A percentile compares a stretch with the other conserved stretches of the same genome.
Evolutionary conservation across 176 grass and related monocot genomes (phyloP).

Genomic region (Pharus latifolius): DNA sequence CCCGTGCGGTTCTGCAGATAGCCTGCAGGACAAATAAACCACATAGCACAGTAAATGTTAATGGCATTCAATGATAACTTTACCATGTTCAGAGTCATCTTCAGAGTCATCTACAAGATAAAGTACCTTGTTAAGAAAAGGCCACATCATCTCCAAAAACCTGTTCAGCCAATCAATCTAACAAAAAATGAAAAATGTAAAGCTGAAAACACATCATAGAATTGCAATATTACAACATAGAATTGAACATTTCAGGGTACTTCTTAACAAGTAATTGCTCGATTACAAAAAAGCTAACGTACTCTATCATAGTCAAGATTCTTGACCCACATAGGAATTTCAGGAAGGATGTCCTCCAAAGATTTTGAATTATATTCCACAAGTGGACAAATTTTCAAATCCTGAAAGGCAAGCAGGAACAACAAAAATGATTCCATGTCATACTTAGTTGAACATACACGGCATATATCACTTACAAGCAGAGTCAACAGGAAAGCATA

Average conservation of each 20-base stretch:
- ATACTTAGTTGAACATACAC: neutral
- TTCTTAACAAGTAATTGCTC: neutral
- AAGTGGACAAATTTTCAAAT: conserved; percentile 52
- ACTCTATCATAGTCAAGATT: conserved; percentile 95
- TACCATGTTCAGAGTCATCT: neutral
- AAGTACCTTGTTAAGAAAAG: conserved; percentile 81
- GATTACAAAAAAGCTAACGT: conserved; percentile 3
- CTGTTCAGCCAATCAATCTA: conserved; percentile 98
- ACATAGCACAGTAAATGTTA: conserved; percentile 12
- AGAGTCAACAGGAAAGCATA: neutral
- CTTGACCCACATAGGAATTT: conserved; percentile 98
- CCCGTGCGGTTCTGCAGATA: conserved; percentile 77
- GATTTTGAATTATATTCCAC: conserved; percentile 71
- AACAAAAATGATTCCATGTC: neutral
- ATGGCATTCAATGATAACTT: conserved; percentile 11
- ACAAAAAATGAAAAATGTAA: conserved; percentile 3
- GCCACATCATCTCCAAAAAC: conserved; percentile 88
- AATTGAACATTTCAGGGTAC: neutral
- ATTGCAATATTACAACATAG: neutral
- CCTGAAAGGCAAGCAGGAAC: conserved; percentile 23
- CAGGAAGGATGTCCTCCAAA: conserved; percentile 72
- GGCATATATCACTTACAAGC: neutral
- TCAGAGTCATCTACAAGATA: neutral
- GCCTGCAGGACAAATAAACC: conserved; percentile 36
- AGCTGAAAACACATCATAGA: neutral